Base-by-base conservation (phyloP, 805 yeast species). In the Kuraishia floccosa region DNA sequence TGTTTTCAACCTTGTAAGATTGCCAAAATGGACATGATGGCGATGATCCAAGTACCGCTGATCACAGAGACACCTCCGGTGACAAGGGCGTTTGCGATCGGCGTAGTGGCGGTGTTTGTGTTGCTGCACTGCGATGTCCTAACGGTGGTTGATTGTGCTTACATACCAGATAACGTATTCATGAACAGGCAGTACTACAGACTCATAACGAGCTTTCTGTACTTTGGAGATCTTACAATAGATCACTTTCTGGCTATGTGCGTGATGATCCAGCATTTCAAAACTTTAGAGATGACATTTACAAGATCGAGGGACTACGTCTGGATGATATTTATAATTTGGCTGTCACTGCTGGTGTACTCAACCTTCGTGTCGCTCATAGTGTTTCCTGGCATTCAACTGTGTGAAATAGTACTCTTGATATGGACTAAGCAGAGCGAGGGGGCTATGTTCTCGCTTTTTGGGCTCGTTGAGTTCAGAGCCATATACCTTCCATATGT, bases 371-470 rank as follows among this genome's bases (percentile, higher is more conserved):
- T 46, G 8, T 41, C 46, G 21, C 45, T 53, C 17, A 30, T 60
- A 12, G 44, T 47, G 17, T 39, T 61, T 28, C 38, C 62, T 17
- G 70, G 72, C 3, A 46, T 55, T 2, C 44, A 56, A 13, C 47
- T 73, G 17, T 47, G 47, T 24, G 54, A 52, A 18, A 42, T 52
- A 5, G 36, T 71, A 26, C 42, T 60, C 6, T 71, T 65, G 39
- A 47, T 71, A 18, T 60, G 71, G 63, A 56, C 73, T 3, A 52
- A 71, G 18, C 56, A 62, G 13, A 56, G 60, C 35, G 68, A 71
- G 3, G 56, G 56, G 22, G 50, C 52, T 11, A 50, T 53, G 22
- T 39, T 69, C 13, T 41, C 57, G 4, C 37, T 68, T 19, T 40
- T 68, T 36, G 65, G 71, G 5, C 29, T 72, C 4, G 39, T 59